phyloP scores from a whole-genome alignment of 768 basidiomycete genomes.

The Lentinula edodes region DNA sequence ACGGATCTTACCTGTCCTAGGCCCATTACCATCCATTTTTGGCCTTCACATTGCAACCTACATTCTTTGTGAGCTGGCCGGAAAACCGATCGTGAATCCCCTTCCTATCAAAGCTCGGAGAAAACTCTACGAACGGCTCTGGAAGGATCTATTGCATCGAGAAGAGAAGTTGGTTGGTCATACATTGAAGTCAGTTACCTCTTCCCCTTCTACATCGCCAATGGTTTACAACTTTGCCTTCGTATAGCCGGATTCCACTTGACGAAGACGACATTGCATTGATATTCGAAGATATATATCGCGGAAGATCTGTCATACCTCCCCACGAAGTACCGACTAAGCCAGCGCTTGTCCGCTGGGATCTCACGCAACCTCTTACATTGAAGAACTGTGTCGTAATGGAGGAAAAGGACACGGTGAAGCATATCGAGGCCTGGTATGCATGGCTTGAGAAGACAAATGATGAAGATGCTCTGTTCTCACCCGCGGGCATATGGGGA shows the following conservation, averaged over 20 bases:
- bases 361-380: constrained; percentile 52
- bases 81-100: constrained; percentile 77
- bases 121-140: constrained; percentile 78
- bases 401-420: constrained; percentile 68
- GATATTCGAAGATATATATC: constrained; percentile 83
- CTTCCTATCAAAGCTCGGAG: constrained; percentile 80
- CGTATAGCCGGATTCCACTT: constrained; percentile 62
- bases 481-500: constrained; percentile 67
- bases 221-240: background rate
- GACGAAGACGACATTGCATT: constrained; percentile 80
- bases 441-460: background rate
- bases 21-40: constrained; percentile 85
- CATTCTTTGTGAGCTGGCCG: constrained; percentile 80
- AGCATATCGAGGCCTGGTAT: constrained; percentile 49
- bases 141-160: constrained; percentile 68
- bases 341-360: constrained; percentile 82
- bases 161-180: constrained; percentile 66
- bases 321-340: constrained; percentile 70
- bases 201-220: background rate
- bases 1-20: constrained; percentile 87
- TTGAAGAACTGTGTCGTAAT: constrained; percentile 86
- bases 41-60: constrained; percentile 88
- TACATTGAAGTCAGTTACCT: constrained; percentile 48
- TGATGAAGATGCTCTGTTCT: constrained; percentile 12
- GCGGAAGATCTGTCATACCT: constrained; percentile 72